phyloP scores from a whole-genome alignment of 148 eudicot genomes.

The Chenopodium berlandieri region DNA sequence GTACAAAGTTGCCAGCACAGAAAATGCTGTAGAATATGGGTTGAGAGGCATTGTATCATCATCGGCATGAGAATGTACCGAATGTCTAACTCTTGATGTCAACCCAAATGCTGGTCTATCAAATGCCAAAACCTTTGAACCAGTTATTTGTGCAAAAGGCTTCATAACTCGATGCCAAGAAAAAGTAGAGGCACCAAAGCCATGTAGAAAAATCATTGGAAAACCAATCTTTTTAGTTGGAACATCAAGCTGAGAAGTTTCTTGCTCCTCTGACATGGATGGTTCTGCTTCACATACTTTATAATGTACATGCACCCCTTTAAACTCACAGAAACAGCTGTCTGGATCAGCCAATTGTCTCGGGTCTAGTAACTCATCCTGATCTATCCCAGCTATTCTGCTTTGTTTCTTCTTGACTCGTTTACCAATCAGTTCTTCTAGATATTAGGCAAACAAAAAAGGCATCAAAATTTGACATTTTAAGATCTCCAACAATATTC shows the following conservation, averaged over 20 bases:
- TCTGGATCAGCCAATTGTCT: conserved; percentile 76
- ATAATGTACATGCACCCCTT: conserved; percentile 82
- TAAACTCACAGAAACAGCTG: conserved; percentile 80
- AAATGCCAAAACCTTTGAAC: conserved; percentile 80
- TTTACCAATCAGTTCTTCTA: conserved; percentile 49
- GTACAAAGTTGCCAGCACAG: conserved; percentile 75
- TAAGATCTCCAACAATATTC: not conserved
- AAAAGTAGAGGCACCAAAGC: conserved; percentile 91
- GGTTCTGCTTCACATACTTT: conserved; percentile 59
- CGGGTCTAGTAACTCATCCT: conserved; percentile 75
- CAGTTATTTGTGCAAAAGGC: conserved; percentile 50
- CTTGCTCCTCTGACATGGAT: conserved; percentile 27
- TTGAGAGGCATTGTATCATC: conserved; percentile 53
- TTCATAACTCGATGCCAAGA: conserved; percentile 88
- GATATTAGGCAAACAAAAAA: conserved; percentile 20
- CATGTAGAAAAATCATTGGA: conserved; percentile 79
- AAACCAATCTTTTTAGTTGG: conserved; percentile 34
- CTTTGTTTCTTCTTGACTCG: conserved; percentile 41
- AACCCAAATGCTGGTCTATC: conserved; percentile 98
- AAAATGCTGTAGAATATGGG: conserved; percentile 78
- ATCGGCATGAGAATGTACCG: conserved; percentile 26
- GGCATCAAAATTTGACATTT: not conserved
- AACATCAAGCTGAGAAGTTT: conserved; percentile 27
- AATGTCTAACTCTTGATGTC: conserved; percentile 64
- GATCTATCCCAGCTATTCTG: conserved; percentile 81